Base-by-base conservation (phyloP, 192 early-diverging fungal species). In the Ambispora gerdemannii region DNA sequence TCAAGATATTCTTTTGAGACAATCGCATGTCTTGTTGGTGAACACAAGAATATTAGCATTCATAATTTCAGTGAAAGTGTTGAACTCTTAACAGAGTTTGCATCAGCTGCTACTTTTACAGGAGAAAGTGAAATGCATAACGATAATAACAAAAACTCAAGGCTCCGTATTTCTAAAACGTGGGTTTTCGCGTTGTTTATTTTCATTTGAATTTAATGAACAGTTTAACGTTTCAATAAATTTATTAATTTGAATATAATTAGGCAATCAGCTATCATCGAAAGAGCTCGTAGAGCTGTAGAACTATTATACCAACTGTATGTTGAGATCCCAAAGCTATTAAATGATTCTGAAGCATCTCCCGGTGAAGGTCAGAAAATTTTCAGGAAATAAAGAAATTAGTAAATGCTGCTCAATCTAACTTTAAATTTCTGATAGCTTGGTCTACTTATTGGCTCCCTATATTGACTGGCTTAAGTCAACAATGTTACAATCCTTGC, bases 391-490 rank as follows among this genome's bases (percentile, higher is more conserved):
- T 0, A 47, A 75, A 64, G 50, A 43, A 43, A 43, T 10, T 43
- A 43, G 38, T 43, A n/a, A n/a, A n/a, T n/a, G n/a, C n/a, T n/a
- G n/a, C n/a, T n/a, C n/a, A n/a, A n/a, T n/a, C n/a, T n/a, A n/a
- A n/a, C 38, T 10, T 43, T 43, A 43, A 43, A 43, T 43, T 43
- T 43, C 35, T 33, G 35, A 53, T 72, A 84, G 87, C 82, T 2
- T 93, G 88, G 86, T 87, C 85, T 62, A 83, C 80, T 34, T 92
- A 91, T 74, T 92, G 90, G 91, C 78, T 92, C 35, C 90, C 91
- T 6, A 79, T 93, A 33, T 73, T 92, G 20, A 87, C 89, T 4
- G 89, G 88, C 0, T 71, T 93, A 31, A 83, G 82, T 15, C 89
- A 91, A 69, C 89, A 90, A 71, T 89, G 88, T 73, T 89, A 82